Conservation (phyloP, 2,329 filamentous ascomycete species). For the Ophiostoma ulmi region DNA sequence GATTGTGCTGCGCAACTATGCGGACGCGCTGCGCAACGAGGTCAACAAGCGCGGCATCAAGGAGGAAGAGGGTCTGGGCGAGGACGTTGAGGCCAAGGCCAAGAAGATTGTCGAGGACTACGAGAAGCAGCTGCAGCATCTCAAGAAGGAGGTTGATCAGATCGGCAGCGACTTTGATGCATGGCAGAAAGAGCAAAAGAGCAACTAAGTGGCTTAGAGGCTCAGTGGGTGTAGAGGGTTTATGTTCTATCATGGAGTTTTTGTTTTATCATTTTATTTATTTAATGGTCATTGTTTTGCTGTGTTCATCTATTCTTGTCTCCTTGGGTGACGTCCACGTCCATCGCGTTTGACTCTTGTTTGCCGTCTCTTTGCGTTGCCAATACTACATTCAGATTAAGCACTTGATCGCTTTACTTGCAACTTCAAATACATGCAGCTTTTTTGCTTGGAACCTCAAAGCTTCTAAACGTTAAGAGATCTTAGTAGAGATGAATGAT, state of each 20-base stretch:
- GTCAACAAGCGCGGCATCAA: conserved; percentile 60
- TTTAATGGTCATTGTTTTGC: not conserved
- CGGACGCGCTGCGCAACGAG: conserved; percentile 67
- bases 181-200: conserved; percentile 48
- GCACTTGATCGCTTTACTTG: not conserved
- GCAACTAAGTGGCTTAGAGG: not conserved
- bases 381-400: not conserved
- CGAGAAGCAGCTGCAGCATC: conserved; percentile 70
- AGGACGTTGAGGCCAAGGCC: conserved; percentile 64
- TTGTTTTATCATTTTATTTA: conserved; percentile 1
- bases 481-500: not conserved
- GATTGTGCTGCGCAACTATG: conserved; percentile 67
- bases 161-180: conserved; percentile 53
- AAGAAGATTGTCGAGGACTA: conserved; percentile 81
- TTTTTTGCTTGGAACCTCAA: not conserved
- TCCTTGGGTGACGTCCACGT: not conserved
- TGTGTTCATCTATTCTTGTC: not conserved
- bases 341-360: not conserved
- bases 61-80: conserved; percentile 55
- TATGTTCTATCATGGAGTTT: not conserved
- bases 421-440: not conserved
- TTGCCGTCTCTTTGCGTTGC: not conserved
- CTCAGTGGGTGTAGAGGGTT: not conserved
- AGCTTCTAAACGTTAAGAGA: not conserved
- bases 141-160: conserved; percentile 66